Evolutionary conservation across 176 grass and related monocot genomes (phyloP).

Genomic region (Juncus effusus): DNA sequence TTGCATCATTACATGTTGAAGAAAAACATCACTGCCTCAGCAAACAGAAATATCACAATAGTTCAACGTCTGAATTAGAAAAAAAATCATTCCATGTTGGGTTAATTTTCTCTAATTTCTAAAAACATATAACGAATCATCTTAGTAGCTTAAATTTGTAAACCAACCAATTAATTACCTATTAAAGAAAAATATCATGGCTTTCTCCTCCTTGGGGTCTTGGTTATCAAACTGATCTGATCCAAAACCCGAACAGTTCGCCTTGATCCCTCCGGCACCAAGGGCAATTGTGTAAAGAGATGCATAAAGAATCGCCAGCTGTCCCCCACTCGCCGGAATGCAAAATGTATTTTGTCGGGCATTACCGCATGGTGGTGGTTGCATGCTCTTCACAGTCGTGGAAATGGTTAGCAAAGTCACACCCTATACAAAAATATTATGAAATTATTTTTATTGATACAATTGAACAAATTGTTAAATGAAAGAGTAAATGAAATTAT

Average conservation of each 20-base stretch:
- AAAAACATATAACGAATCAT: too few relatives aligned
- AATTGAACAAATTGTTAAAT: too few relatives aligned
- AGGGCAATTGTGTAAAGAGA: slow-evolving; percentile 60
- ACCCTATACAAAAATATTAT: slow-evolving; percentile 30
- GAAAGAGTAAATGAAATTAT: too few relatives aligned
- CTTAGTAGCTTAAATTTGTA: too few relatives aligned
- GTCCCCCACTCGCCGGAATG: slow-evolving; percentile 35
- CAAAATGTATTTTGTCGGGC: slow-evolving; percentile 22
- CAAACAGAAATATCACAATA: too few relatives aligned
- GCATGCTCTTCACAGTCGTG: slow-evolving; percentile 42
- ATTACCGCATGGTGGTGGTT: slow-evolving; percentile 43
- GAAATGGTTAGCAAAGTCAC: slow-evolving; percentile 45
- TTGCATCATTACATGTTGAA: too few relatives aligned
- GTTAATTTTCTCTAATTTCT: too few relatives aligned
- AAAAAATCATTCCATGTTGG: too few relatives aligned
- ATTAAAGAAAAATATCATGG: slow-evolving; percentile 77
- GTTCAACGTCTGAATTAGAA: too few relatives aligned
- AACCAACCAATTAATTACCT: slow-evolving; percentile 12
- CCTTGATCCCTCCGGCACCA: slow-evolving; percentile 46
- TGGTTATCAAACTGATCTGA: slow-evolving; percentile 68
- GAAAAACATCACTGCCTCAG: too few relatives aligned
- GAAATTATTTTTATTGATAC: slow-evolving; percentile 1
- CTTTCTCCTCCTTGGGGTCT: slow-evolving; percentile 51
- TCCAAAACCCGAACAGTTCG: slow-evolving; percentile 64
- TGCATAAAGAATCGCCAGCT: slow-evolving; percentile 58